Conservation (phyloP, 345 rosid species). For the Moricandia arvensis region DNA sequence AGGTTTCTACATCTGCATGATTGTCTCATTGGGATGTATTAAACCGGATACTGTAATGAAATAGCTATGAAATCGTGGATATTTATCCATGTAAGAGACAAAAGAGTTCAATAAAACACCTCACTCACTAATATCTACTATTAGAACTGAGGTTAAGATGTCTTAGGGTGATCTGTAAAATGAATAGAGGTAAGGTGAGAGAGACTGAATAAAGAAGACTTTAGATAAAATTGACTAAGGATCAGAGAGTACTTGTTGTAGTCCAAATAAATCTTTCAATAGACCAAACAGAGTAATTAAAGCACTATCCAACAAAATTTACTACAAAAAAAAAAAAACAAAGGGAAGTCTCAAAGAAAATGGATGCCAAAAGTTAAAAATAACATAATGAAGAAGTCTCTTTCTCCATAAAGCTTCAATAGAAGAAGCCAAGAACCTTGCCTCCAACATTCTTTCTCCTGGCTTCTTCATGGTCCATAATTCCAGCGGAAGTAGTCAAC, state of each 20-base stretch:
- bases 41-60: too few species aligned
- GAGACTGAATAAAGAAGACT: too few species aligned
- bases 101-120: too few species aligned
- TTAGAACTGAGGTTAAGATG: too few species aligned
- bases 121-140: too few species aligned
- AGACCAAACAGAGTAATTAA: neutral
- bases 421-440: conserved; percentile 47
- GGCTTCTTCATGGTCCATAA: conserved; percentile 49
- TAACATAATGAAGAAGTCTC: neutral
- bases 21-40: too few species aligned
- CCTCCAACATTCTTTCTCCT: conserved; percentile 47
- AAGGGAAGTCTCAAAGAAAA: conserved; percentile 7
- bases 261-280: neutral
- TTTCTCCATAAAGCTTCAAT: conserved; percentile 20
- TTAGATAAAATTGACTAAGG: neutral
- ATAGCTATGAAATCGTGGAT: too few species aligned
- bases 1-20: too few species aligned
- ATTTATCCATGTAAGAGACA: too few species aligned
- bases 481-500: conserved; percentile 42
- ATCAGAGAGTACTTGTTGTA: too few species aligned
- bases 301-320: conserved; percentile 25
- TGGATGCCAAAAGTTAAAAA: neutral
- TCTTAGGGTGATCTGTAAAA: neutral
- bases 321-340: conserved; percentile 23
- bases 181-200: neutral